Evolutionary conservation across 352 stramenopile species (phyloP).

Genomic region (Phytopythium delawarense): DNA sequence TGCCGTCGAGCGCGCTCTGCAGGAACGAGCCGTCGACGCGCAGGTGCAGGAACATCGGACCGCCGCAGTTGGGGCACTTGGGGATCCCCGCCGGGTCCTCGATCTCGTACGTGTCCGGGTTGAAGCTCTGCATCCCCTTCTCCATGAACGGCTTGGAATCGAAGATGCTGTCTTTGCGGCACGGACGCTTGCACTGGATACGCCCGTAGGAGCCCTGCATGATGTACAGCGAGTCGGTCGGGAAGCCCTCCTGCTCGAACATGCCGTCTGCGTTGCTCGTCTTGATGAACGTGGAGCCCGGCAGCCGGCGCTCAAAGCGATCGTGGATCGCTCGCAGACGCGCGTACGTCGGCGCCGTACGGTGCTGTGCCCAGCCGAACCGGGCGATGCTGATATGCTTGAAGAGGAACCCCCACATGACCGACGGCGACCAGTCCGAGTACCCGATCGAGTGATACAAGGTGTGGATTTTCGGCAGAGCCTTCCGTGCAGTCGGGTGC

Average conservation of each 20-base stretch:
- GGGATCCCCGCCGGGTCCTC: slow-evolving; percentile 45
- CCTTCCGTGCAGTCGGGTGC: slow-evolving; percentile 38
- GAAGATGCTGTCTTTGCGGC: slow-evolving; percentile 43
- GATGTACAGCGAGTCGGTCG: slow-evolving; percentile 42
- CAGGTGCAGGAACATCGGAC: slow-evolving; percentile 46
- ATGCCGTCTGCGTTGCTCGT: slow-evolving; percentile 71
- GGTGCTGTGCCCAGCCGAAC: slow-evolving; percentile 43
- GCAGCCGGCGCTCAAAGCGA: slow-evolving; percentile 20
- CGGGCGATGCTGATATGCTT: slow-evolving; percentile 58
- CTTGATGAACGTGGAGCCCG: slow-evolving; percentile 49
- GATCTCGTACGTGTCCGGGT: slow-evolving; percentile 49
- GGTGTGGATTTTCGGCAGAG: slow-evolving; percentile 44
- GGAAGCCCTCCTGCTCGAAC: slow-evolving; percentile 70
- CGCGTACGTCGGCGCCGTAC: slow-evolving; percentile 48
- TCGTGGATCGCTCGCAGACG: slow-evolving; percentile 44
- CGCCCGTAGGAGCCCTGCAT: slow-evolving; percentile 64
- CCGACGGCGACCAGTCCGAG: slow-evolving; percentile 27
- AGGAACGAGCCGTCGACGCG: slow-evolving; percentile 48
- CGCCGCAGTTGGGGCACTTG: slow-evolving; percentile 44
- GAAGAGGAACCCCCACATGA: slow-evolving; percentile 65
- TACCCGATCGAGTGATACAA: slow-evolving; percentile 63
- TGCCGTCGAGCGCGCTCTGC: slow-evolving; percentile 32
- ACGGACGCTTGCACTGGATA: slow-evolving; percentile 49
- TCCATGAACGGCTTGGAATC: slow-evolving; percentile 51
- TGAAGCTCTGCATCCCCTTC: slow-evolving; percentile 41